Evolutionary conservation across 1,139 yeast species (phyloP).

Genomic region (Debaryomyces psychrophilus): DNA sequence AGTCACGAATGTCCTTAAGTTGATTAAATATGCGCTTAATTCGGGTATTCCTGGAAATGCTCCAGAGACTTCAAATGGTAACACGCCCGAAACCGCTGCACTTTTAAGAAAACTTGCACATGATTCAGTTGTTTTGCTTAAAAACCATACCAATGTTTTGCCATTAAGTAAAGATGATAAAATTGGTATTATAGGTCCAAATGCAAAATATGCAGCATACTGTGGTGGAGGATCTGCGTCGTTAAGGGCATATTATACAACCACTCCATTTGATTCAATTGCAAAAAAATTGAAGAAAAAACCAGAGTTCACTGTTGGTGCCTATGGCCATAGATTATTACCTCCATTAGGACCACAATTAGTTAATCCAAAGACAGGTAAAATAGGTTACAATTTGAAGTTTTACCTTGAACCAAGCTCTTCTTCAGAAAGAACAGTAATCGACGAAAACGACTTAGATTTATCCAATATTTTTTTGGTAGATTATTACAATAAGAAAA

Average conservation of each 20-base stretch:
- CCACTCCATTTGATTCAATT: constrained; percentile 40
- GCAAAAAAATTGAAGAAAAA: constrained; percentile 27
- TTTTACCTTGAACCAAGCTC: constrained; percentile 34
- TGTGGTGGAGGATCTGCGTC: constrained; percentile 47
- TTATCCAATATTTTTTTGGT: constrained; percentile 47
- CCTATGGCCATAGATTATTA: constrained; percentile 28
- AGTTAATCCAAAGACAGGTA: constrained; percentile 35
- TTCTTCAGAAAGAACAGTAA: constrained; percentile 25
- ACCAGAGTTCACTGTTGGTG: constrained; percentile 33
- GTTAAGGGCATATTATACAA: constrained; percentile 32
- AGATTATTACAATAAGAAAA: constrained; percentile 45
- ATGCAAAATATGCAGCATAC: constrained; percentile 34
- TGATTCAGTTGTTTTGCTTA: constrained; percentile 55
- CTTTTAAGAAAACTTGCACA: constrained; percentile 49
- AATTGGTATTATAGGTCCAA: constrained; percentile 44
- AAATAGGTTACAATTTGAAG: constrained; percentile 41
- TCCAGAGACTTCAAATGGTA: constrained; percentile 25
- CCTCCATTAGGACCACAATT: constrained; percentile 32
- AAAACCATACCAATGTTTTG: constrained; percentile 45
- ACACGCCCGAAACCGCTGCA: constrained; percentile 43
- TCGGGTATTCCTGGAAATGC: constrained; percentile 38
- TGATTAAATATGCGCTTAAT: constrained; percentile 42
- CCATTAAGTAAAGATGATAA: constrained; percentile 37
- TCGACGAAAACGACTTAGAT: constrained; percentile 39
- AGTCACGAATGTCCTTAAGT: constrained; percentile 46